Base-by-base conservation (phyloP, 2,329 filamentous ascomycete genomes). In the Aspergillus sp. region DNA sequence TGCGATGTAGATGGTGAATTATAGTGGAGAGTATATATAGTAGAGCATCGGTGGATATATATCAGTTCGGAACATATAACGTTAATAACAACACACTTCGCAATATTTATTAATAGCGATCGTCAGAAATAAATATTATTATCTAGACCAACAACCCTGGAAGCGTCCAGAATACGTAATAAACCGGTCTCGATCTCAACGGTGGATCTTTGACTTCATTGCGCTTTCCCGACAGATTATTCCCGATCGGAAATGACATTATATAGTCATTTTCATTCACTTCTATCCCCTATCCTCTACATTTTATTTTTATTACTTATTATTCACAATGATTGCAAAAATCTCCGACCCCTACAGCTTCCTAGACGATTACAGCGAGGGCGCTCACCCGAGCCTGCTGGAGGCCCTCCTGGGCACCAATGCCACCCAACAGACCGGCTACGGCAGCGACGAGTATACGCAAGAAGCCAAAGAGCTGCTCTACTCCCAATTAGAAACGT, bases 341-440 rank as follows among this genome's bases (percentile, higher is more conserved):
- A 33, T 54, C n/a, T 45, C 54, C 54, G 8, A 42, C 46, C 51
- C 59, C 33, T 82, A 81, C 63, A 80, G 78, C 66, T 79, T 82
- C 56, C 71, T 79, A 47, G 80, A 82, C 61, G 80, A 82, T 61
- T 82, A 82, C 64, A 80, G 78, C 66, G 80, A 82, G 58, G 80
- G 80, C 37, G 80, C 79, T 0, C 80, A 82, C 58, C 80, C 80
- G 5, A 71, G 74, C n/a, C 68, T 82, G 3, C 73, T 82, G 27
- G 74, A 80, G 45, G 78, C 80, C 9, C 70, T 82, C 2, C 63
- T 80, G 15, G 64, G 71, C 33, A 77, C 74, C 63, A 82, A 82
- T 54, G 63, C 65, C 3, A 73, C 74, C 1, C 80, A 82, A 50
- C 77, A 82, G 62, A 66, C 72, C 5, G 76, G 79, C 33, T 82